Conservation (phyloP, 768 basidiomycete genomes). For the Omphalotus guepiniiformis region DNA sequence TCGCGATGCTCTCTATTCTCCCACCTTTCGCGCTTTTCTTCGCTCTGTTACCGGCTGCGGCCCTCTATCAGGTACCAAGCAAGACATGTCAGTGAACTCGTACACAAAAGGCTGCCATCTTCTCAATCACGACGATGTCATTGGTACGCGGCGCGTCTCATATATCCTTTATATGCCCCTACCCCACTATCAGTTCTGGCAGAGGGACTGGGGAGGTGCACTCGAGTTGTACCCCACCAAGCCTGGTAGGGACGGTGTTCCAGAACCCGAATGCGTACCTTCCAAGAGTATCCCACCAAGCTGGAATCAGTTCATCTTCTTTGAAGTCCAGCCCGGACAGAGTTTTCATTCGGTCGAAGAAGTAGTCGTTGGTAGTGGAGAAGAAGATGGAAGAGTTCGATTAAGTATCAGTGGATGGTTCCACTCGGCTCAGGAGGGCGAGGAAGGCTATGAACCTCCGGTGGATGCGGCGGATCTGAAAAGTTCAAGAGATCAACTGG, state of each 20-base stretch:
- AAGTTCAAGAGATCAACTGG: conserved; percentile 91
- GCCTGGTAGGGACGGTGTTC: conserved; percentile 52
- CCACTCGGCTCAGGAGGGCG: conserved; percentile 86
- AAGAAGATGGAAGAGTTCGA: conserved; percentile 64
- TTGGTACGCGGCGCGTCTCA: conserved; percentile 88
- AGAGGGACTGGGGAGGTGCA: conserved; percentile 87
- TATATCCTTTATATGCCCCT: conserved; percentile 97
- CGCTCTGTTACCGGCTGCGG: conserved; percentile 89
- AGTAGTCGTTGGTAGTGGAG: conserved; percentile 77
- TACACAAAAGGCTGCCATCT: conserved; percentile 92
- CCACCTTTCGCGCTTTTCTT: conserved; percentile 76
- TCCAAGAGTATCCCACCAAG: conserved; percentile 67
- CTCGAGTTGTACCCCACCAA: conserved; percentile 87
- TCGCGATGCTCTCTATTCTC: conserved; percentile 88
- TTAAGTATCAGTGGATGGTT: conserved; percentile 97
- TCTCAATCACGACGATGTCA: conserved; percentile 98
- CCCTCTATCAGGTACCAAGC: conserved; percentile 84
- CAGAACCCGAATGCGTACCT: conserved; percentile 66
- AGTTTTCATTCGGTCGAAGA: conserved; percentile 98
- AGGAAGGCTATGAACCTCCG: conserved; percentile 71
- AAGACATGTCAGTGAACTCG: conserved; percentile 92
- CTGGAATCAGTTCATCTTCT: conserved; percentile 89
- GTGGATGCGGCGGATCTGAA: conserved; percentile 42
- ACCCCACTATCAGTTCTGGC: conserved; percentile 71
- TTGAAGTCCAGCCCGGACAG: conserved; percentile 89